These are phyloP conservation scores for Entomortierella chlamydospora DNA, from an alignment of 192 early-diverging fungal genomes.

Conservation along the genomic window DNA sequence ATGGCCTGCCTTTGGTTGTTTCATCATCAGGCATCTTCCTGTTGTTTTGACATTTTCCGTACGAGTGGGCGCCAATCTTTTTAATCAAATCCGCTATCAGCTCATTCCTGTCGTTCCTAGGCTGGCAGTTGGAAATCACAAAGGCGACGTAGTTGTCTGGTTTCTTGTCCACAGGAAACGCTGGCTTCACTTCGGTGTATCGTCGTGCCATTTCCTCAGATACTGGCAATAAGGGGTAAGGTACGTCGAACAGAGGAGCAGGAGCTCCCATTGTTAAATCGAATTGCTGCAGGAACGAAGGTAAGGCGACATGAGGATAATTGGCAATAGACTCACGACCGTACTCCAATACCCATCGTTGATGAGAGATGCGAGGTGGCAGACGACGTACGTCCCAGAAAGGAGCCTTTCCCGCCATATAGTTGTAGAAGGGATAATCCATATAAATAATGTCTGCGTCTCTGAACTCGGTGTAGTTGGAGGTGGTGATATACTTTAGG, in stretches of 20 bases:
- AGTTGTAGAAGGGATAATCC: constrained; percentile 17
- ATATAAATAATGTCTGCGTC: constrained; percentile 35
- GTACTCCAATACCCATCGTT: constrained; percentile 28
- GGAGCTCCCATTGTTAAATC: constrained; percentile 40
- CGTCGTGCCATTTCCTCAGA: not conserved
- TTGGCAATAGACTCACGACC: constrained; percentile 10
- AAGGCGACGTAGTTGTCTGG: constrained; percentile 16
- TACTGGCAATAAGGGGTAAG: constrained; percentile 10
- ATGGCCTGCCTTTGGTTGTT: not conserved
- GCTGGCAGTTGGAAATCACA: constrained; percentile 33
- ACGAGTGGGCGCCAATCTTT: constrained; percentile 35
- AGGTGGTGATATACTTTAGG: constrained; percentile 10
- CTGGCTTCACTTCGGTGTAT: constrained; percentile 12
- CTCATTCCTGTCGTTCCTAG: constrained; percentile 37
- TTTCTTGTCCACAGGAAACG: constrained; percentile 23
- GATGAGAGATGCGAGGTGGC: constrained; percentile 30
- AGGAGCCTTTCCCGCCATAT: constrained; percentile 11
- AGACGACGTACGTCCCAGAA: constrained; percentile 17
- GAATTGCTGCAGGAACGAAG: constrained; percentile 22
- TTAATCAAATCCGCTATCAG: constrained; percentile 23
- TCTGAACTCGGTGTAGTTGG: constrained; percentile 40
- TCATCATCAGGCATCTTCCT: constrained; percentile 19
- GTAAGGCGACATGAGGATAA: constrained; percentile 15
- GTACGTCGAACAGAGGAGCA: constrained; percentile 19
- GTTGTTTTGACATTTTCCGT: constrained; percentile 33